A percentile compares a stretch with the other conserved stretches of the same genome.
These are phyloP conservation scores for Globisporangium perplexum DNA, from an alignment of 352 stramenopile species.

Conservation along the genomic window DNA sequence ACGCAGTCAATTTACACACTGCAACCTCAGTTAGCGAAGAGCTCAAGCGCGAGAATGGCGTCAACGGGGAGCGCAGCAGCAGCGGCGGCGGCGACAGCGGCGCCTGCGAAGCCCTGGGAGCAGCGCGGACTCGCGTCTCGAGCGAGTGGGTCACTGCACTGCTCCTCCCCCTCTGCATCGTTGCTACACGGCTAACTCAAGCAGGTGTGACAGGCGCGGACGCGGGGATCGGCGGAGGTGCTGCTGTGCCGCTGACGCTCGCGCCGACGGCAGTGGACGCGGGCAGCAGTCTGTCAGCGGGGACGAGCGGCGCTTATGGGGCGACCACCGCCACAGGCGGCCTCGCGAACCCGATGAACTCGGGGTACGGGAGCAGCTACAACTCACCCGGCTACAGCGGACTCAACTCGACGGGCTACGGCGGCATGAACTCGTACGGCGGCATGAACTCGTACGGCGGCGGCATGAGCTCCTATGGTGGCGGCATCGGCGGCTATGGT, in stretches of 20 bases:
- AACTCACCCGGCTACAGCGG: conserved; percentile 22
- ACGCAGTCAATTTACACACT: conserved; percentile 2
- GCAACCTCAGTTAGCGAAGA: conserved; percentile 6
- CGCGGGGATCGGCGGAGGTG: too few species aligned
- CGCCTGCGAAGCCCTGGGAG: conserved; percentile 51
- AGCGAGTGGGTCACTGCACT: conserved; percentile 15
- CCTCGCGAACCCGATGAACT: conserved; percentile 15
- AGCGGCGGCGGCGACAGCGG: background rate
- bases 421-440: conserved; percentile 19
- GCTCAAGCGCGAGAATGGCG: conserved; percentile 9
- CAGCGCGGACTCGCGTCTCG: conserved; percentile 20
- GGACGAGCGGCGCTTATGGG: conserved; percentile 6
- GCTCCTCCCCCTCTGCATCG: conserved; percentile 1
- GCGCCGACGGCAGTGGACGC: background rate
- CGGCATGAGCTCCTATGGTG: conserved; percentile 23
- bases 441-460: conserved; percentile 22
- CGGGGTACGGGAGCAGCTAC: conserved; percentile 15
- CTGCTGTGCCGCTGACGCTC: background rate
- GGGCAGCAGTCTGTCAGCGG: conserved; percentile 1
- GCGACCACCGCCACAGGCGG: conserved; percentile 2
- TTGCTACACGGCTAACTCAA: background rate
- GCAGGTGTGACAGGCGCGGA: background rate
- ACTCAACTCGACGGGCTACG: conserved; percentile 4
- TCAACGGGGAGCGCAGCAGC: background rate
- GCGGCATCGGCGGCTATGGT: conserved; percentile 16